Base-by-base conservation (phyloP, 2,329 filamentous ascomycete species). In the Penicillium decumbens region DNA sequence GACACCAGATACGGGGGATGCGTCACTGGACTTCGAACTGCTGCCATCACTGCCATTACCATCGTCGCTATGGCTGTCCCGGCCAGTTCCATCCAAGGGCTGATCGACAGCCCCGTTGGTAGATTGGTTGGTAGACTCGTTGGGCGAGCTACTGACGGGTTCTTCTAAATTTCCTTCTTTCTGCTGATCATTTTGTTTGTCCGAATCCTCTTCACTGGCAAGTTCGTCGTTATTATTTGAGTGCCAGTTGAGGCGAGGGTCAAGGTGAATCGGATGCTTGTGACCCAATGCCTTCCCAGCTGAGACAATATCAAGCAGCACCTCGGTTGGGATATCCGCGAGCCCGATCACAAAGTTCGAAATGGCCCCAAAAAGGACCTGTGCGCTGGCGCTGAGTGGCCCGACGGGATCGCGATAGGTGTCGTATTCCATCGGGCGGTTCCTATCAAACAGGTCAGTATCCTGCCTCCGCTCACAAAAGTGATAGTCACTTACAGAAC, bases 281-380 rank as follows among this genome's bases (percentile, higher is more conserved):
- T 83, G 4, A 81, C 49, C 35, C 6, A 61, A 29, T 4, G 56
- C 54, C 13, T 53, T 51, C 35, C 58, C 81, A 24, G 78, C 79
- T 0, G 84, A 82, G 7, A 90, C 74, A 3, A 61, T 8, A 35
- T 61, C 59, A 1, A 27, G 32, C 7, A 56, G 29, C 3, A 82
- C 75, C 40, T 81, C 78, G 13, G 77, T 72, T 0, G 82, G 82
- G 39, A 84, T 75, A 62, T 95, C 89, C 1, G 88, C 88, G 35
- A 95, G 78, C 1, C 89, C 88, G 80, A 95, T 87, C 61, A 88
- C 81, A 49, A 96, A 84, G 33, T 81, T 86, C 24, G 86, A 84
- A 41, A 93, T 76, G n/a, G 91, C 92, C 5, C 87, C 87, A n/a
- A 95, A 75, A 0, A 96, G 71, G 0, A 90, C 88, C 39, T 83